Evolutionary conservation across 1,284 basidiomycete genomes (phyloP).

Genomic region (Xerocomus nothofagi): DNA sequence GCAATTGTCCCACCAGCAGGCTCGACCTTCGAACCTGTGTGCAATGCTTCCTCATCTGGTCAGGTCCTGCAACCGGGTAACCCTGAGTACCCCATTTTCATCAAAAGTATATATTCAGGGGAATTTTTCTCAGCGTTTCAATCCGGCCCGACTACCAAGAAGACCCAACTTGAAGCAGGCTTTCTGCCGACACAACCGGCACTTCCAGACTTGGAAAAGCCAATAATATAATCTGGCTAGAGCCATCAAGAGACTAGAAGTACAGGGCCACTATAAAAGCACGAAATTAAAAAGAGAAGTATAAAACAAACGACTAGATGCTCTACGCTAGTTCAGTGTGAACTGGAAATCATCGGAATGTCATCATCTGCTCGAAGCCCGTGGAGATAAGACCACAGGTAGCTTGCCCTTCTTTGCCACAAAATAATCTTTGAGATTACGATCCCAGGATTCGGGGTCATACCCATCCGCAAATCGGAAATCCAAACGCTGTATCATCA

Average conservation of each 20-base stretch:
- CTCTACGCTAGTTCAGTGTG: constrained; percentile 27
- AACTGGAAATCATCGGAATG: constrained; percentile 11
- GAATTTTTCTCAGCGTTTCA: constrained; percentile 12
- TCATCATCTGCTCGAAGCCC: constrained; percentile 21
- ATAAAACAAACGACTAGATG: constrained; percentile 27
- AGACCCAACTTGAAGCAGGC: not conserved
- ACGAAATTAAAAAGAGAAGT: constrained; percentile 11
- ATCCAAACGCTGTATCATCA: constrained; percentile 34
- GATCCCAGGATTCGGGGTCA: constrained; percentile 32
- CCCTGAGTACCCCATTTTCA: no score
- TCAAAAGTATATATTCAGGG: constrained; percentile 15
- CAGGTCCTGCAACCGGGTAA: not conserved
- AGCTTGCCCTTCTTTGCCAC: constrained; percentile 33
- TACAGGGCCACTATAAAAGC: constrained; percentile 22
- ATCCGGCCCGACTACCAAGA: not conserved
- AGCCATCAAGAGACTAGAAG: constrained; percentile 17
- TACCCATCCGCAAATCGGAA: constrained; percentile 36
- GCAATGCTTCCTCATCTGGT: not conserved
- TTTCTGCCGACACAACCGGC: not conserved
- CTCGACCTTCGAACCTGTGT: constrained; percentile 1
- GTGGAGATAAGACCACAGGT: constrained; percentile 38
- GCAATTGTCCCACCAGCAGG: not conserved
- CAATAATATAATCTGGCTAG: not conserved
- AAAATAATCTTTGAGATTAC: constrained; percentile 36
- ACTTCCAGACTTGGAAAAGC: not conserved